Evolutionary conservation across 768 basidiomycete species (phyloP).

Genomic region (Mycena kentingensis): DNA sequence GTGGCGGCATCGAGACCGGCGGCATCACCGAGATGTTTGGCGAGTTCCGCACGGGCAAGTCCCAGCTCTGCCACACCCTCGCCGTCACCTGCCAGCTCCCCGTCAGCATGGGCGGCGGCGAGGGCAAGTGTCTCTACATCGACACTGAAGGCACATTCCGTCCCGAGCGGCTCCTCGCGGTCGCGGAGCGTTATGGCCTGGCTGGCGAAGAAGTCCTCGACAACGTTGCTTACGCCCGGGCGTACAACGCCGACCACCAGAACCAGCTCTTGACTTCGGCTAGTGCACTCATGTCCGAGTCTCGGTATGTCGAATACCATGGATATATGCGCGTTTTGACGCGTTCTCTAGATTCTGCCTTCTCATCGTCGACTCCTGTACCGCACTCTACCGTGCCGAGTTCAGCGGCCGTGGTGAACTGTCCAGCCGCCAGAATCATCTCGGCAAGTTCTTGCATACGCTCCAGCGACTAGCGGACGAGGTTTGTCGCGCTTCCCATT

Average conservation of each 20-base stretch:
- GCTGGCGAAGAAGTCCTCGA: slow-evolving; percentile 98
- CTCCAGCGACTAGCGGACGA: slow-evolving; percentile 95
- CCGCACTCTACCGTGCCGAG: slow-evolving; percentile 92
- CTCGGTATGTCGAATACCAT: slow-evolving; percentile 60
- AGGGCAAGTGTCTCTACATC: slow-evolving; percentile 98
- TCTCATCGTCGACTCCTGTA: slow-evolving; percentile 95
- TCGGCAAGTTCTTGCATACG: slow-evolving; percentile 93
- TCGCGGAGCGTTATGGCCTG: slow-evolving; percentile 94
- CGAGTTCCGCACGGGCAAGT: slow-evolving; percentile 98
- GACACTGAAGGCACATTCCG: slow-evolving; percentile 99
- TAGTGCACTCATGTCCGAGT: slow-evolving; percentile 99
- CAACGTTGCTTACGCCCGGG: slow-evolving; percentile 97
- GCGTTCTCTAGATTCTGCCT: slow-evolving; percentile 78
- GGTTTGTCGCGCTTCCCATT: slow-evolving; percentile 47
- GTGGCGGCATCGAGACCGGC: slow-evolving; percentile 98
- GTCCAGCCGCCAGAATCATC: slow-evolving; percentile 91
- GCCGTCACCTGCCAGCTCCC: slow-evolving; percentile 98
- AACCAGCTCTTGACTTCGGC: slow-evolving; percentile 86
- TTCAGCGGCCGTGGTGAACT: slow-evolving; percentile 95
- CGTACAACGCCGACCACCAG: slow-evolving; percentile 99
- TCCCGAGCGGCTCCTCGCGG: slow-evolving; percentile 89
- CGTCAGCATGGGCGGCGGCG: slow-evolving; percentile 96
- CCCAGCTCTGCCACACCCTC: slow-evolving; percentile 96
- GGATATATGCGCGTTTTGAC: slow-evolving; percentile 27
- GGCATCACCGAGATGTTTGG: slow-evolving; percentile 98